These are phyloP conservation scores for Monosporascus ibericus DNA, from an alignment of 2,329 filamentous ascomycete species.

Conservation along the genomic window DNA sequence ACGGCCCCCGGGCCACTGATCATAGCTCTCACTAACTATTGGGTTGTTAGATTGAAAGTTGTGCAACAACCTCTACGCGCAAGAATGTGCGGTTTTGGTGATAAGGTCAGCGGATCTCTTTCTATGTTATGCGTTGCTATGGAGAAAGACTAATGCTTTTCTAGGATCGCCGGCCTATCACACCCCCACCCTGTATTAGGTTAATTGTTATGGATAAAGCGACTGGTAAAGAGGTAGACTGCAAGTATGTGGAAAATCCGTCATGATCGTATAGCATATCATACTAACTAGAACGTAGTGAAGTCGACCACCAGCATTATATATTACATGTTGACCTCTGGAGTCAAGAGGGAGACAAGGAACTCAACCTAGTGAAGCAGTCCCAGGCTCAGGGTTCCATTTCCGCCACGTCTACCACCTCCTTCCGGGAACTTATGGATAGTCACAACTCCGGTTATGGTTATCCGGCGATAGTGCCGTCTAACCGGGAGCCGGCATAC, in stretches of 20 bases:
- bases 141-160: slow-evolving; percentile 7
- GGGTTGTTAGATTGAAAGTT: slow-evolving; percentile 57
- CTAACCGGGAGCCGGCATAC: slow-evolving; percentile 18
- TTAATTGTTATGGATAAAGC: slow-evolving; percentile 69
- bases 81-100: slow-evolving; percentile 97
- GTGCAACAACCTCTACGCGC: slow-evolving; percentile 88
- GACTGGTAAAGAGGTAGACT: slow-evolving; percentile 76
- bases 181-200: slow-evolving; percentile 85
- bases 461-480: slow-evolving; percentile 24
- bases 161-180: slow-evolving; percentile 90
- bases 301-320: slow-evolving; percentile 26
- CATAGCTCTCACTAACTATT: slow-evolving; percentile 14
- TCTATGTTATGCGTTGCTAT: slow-evolving; percentile 2
- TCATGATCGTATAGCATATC: slow-evolving; percentile 1
- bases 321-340: slow-evolving; percentile 57
- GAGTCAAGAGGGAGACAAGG: slow-evolving; percentile 57
- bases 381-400: slow-evolving; percentile 68
- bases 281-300: slow-evolving; percentile 10
- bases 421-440: slow-evolving; percentile 45
- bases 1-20: not conserved
- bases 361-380: slow-evolving; percentile 61
- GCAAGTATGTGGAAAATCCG: slow-evolving; percentile 54
- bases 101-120: slow-evolving; percentile 61
- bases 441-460: slow-evolving; percentile 19
- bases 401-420: slow-evolving; percentile 71